Conservation (phyloP, 805 yeast species). For the Wickerhamomyces chaumierensis region DNA sequence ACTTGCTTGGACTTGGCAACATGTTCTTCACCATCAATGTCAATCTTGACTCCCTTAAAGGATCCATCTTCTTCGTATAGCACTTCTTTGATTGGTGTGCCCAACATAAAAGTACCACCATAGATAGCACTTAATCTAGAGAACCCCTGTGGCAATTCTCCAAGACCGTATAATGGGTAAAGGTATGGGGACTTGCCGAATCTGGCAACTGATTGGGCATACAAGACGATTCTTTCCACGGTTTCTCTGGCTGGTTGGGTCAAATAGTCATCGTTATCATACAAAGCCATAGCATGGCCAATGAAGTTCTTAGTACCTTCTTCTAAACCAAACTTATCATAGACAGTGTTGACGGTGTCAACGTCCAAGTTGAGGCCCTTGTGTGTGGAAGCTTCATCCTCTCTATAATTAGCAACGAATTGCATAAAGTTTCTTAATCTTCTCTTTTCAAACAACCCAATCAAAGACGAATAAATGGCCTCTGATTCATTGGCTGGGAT, state of each 20-base stretch:
- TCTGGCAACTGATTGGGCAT: constrained; percentile 83
- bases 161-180: constrained; percentile 92
- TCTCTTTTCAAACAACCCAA: constrained; percentile 95
- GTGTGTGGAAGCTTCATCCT: constrained; percentile 69
- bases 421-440: constrained; percentile 89
- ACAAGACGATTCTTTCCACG: constrained; percentile 72
- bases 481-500: constrained; percentile 90
- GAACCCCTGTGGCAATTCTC: constrained; percentile 98
- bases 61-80: constrained; percentile 62
- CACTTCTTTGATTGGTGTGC: constrained; percentile 88
- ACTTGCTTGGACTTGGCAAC: constrained; percentile 85
- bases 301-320: constrained; percentile 90
- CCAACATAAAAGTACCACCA: constrained; percentile 98
- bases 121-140: constrained; percentile 94
- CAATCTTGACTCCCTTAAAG: constrained; percentile 80
- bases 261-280: constrained; percentile 86
- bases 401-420: constrained; percentile 73
- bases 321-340: constrained; percentile 81
- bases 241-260: constrained; percentile 87
- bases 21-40: constrained; percentile 47
- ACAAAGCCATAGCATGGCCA: constrained; percentile 98
- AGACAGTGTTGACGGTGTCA: constrained; percentile 86
- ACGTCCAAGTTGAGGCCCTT: constrained; percentile 78
- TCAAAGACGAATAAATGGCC: constrained; percentile 81
- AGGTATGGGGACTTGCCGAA: constrained; percentile 95